Base-by-base conservation (phyloP, 768 basidiomycete species). In the Saitozyma sp. region DNA sequence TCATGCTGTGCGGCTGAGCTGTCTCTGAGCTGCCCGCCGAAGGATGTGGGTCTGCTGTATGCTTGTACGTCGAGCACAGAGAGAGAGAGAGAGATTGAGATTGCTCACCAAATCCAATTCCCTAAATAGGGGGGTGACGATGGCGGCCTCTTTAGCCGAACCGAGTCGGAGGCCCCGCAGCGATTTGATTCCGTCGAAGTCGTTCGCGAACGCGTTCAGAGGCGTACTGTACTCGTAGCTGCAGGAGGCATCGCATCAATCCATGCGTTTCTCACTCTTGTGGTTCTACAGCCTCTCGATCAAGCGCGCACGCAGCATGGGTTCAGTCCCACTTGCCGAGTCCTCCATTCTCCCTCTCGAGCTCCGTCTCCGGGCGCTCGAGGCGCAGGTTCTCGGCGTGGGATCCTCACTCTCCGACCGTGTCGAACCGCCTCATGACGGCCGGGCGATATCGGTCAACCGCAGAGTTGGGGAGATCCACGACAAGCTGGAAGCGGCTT, bases 351-450 rank as follows among this genome's bases (percentile, higher is more conserved):
- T 75, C 9, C 69, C 74, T 13, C 55, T 76, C n/a, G 64, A 63
- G 11, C 54, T 71, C 13, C 65, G 74, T 13, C 64, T 76, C 7
- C 55, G 59, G 5, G 62, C 69, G n/a, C 54, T 76, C 42, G 74
- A 76, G 61, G 61, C 69, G 6, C 67, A 67, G 43, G 37, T 70
- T 40, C 40, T 61, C 58, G 69, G 71, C 10, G 56, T 63, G 1
- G 56, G 62, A 4, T 17, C 55, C 19, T 56, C 52, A 16, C 17
- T 57, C 5, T 13, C 39, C 7, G 49, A 58, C 19, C 19, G 46
- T 3, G 5, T 37, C 40, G 29, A 65, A 6, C n/a, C 52, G 59
- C 53, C 48, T 17, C 8, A 54, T 29, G 20, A 11, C n/a, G 11
- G 11, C 11, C 20, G 19, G 37, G 37, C 54, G 9, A 38, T 61